These are phyloP conservation scores for Ceratocystis harringtonii DNA, from an alignment of 2,329 filamentous ascomycete species.

Conservation along the genomic window DNA sequence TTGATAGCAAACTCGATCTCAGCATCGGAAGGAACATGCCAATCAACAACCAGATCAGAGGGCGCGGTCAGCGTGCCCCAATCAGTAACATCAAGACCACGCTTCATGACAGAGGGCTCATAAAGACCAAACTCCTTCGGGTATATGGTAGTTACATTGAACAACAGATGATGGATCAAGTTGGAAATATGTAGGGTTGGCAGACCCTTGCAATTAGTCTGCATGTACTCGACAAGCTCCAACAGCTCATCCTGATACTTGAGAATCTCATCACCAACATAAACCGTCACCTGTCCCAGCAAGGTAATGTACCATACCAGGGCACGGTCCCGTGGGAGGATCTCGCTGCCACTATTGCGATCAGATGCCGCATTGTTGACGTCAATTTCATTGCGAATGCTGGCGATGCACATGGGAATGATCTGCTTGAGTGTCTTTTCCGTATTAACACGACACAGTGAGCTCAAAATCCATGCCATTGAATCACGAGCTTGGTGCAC, in stretches of 20 bases:
- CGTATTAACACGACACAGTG: slow-evolving; percentile 87
- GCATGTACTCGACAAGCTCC: slow-evolving; percentile 89
- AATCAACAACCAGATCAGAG: slow-evolving; percentile 65
- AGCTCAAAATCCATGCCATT: slow-evolving; percentile 97
- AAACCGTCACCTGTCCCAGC: slow-evolving; percentile 94
- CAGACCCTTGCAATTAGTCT: slow-evolving; percentile 82
- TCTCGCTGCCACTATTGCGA: slow-evolving; percentile 81
- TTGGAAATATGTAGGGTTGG: slow-evolving; percentile 95
- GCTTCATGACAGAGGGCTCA: slow-evolving; percentile 56
- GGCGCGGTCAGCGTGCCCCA: slow-evolving; percentile 74
- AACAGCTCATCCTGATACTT: slow-evolving; percentile 81
- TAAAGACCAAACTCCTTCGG: slow-evolving; percentile 80
- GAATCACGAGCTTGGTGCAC: slow-evolving; percentile 94
- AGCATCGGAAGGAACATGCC: slow-evolving; percentile 68
- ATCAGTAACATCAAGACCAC: slow-evolving; percentile 59
- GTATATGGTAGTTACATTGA: slow-evolving; percentile 90
- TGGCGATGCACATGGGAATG: slow-evolving; percentile 75
- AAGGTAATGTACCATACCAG: slow-evolving; percentile 96
- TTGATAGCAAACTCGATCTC: slow-evolving; percentile 84
- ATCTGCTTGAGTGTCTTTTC: slow-evolving; percentile 85
- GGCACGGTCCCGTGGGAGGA: slow-evolving; percentile 79
- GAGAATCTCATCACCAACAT: slow-evolving; percentile 80
- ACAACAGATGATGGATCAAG: slow-evolving; percentile 86
- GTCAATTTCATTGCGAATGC: slow-evolving; percentile 92
- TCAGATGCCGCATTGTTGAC: slow-evolving; percentile 93